Conservation (phyloP, 1,139 yeast species). For the Yamadazyma membranifaciens region DNA sequence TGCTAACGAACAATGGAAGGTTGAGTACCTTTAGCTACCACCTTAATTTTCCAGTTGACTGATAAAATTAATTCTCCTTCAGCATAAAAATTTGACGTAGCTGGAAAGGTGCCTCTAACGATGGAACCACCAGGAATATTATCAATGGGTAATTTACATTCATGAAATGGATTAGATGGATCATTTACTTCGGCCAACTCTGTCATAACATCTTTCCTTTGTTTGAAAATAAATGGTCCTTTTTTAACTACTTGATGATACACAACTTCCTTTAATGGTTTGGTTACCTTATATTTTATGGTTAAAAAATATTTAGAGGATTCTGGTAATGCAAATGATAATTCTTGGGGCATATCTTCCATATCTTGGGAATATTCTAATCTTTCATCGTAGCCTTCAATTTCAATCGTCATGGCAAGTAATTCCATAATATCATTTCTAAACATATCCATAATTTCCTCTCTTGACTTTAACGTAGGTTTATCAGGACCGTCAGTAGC, state of each 20-base stretch:
- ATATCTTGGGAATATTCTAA: constrained; percentile 24
- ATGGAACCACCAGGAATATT: constrained; percentile 35
- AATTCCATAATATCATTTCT: constrained; percentile 25
- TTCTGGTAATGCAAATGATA: constrained; percentile 34
- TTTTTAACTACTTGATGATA: constrained; percentile 36
- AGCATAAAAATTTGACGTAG: constrained; percentile 27
- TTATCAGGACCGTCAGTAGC: too few relatives aligned
- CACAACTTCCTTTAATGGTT: constrained; percentile 23
- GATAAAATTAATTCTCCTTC: constrained; percentile 25
- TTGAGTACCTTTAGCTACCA: constrained; percentile 21
- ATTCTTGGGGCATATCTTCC: constrained; percentile 27
- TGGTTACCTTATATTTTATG: constrained; percentile 26
- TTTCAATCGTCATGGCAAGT: constrained; percentile 25
- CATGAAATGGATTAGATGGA: constrained; percentile 16
- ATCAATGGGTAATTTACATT: constrained; percentile 28
- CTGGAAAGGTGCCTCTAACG: constrained; percentile 33
- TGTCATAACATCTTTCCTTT: constrained; percentile 22
- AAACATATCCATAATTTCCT: constrained; percentile 12
- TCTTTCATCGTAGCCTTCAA: constrained; percentile 27
- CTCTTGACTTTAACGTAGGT: constrained; percentile 8
- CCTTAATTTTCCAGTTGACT: constrained; percentile 28
- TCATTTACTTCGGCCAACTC: constrained; percentile 21
- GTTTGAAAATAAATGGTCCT: constrained; percentile 28
- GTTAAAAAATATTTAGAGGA: constrained; percentile 28
- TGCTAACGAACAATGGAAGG: constrained; percentile 18